A percentile compares a stretch with the other conserved stretches of the same genome.
phyloP scores from a whole-genome alignment of 371 early-diverging fungal species.

The Mucor racemosus region DNA sequence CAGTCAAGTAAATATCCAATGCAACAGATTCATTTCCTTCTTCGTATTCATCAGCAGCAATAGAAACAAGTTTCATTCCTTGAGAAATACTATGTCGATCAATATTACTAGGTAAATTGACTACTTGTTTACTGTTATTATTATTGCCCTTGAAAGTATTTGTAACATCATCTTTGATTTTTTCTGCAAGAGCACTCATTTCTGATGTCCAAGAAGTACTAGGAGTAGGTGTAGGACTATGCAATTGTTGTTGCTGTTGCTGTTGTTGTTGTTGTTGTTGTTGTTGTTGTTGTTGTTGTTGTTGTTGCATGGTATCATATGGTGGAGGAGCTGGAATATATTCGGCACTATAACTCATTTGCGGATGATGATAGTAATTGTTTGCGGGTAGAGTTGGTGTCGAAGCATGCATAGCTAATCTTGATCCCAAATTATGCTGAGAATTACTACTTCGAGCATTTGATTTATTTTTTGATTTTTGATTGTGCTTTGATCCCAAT shows the following conservation, averaged over 20 bases:
- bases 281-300: background rate
- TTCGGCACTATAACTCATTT: constrained; percentile 22
- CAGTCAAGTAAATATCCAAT: constrained; percentile 58
- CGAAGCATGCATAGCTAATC: constrained; percentile 17
- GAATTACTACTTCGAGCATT: constrained; percentile 3
- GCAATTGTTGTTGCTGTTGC: background rate
- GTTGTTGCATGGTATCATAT: constrained; percentile 14
- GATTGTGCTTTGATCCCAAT: constrained; percentile 12
- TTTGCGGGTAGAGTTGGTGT: constrained; percentile 1
- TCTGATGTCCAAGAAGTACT: constrained; percentile 48
- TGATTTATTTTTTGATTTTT: background rate
- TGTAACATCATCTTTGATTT: constrained; percentile 37
- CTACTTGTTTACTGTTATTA: background rate
- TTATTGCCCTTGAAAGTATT: constrained; percentile 13
- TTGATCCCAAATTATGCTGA: constrained; percentile 2
- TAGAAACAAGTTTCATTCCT: constrained; percentile 59
- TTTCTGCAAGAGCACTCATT: constrained; percentile 45
- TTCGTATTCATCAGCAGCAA: constrained; percentile 62
- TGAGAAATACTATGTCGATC: constrained; percentile 54
- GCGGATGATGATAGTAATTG: constrained; percentile 14
- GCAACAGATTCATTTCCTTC: constrained; percentile 55
- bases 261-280: background rate
- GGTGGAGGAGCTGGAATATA: constrained; percentile 27
- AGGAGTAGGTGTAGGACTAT: constrained; percentile 32
- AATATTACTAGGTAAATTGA: constrained; percentile 7